These are phyloP conservation scores for Manihot esculenta DNA, from an alignment of 441 rosid species.

Conservation along the genomic window DNA sequence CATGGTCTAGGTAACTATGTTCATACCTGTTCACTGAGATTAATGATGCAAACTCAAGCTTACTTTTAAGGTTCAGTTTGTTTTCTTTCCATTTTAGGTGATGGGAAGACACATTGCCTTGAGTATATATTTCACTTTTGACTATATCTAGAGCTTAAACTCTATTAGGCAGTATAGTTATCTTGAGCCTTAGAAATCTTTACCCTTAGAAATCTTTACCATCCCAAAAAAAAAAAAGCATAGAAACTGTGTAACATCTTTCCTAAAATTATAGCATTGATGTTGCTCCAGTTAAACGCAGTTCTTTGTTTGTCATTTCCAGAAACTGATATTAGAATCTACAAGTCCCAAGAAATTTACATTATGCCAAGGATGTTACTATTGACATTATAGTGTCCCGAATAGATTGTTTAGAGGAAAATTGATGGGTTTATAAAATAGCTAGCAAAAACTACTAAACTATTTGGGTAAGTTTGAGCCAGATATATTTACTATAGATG, in stretches of 20 bases:
- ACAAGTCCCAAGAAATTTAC: neutral
- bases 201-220: neutral
- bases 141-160: neutral
- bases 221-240: neutral
- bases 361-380: neutral
- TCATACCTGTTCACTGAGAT: too few species aligned
- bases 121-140: too few species aligned
- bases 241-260: neutral
- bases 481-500: too few species aligned
- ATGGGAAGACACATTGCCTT: too few species aligned
- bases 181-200: too few species aligned
- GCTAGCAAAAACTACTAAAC: too few species aligned
- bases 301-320: neutral
- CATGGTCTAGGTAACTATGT: too few species aligned
- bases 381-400: neutral
- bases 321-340: neutral
- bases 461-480: too few species aligned
- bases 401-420: neutral
- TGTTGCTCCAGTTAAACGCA: neutral
- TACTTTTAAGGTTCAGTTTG: too few species aligned
- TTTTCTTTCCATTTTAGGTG: too few species aligned
- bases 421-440: too few species aligned
- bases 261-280: neutral
- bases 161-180: neutral
- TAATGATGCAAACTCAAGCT: too few species aligned